Base-by-base conservation (phyloP, 1,139 yeast genomes). In the Geotrichum phurueaensis region DNA sequence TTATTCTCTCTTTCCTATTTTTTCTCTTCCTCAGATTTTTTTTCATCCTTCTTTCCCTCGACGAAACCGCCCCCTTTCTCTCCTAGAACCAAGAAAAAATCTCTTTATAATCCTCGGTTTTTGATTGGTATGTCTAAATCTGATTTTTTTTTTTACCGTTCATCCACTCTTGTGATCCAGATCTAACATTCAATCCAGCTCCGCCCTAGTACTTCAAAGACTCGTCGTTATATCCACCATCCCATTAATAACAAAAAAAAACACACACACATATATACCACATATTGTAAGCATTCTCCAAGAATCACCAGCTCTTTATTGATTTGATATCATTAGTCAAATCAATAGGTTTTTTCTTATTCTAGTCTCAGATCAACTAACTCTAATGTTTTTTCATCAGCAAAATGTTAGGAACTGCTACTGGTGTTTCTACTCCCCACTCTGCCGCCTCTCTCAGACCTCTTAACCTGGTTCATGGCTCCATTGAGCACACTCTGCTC, bases 401-500 rank as follows among this genome's bases (percentile, higher is more conserved):
- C 58, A 59, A 5, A 29, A 60, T 62, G 64, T 56, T 61, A 53
- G 64, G 59, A 29, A 55, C 63, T 33, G 69, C 65, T 55, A 78
- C 81, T 51, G 81, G 80, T 56, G 76, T 74, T 45, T 71, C 76
- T 29, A 75, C 80, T 57, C 81, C 81, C 47, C 76, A 75, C 60
- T 69, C 77, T 54, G 79, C 78, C 58, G 78, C 83, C 27, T 77
- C 85, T 20, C 73, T 83, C 68, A 83, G 92, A 75, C 97, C 98
- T 53, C 82, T 94, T 72, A 87, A 87, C 63, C 81, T 94, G 69
- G 78, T 84, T 64, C 96, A 90, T 71, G 97, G 97, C 62, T 78
- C 89, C 51, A 83, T 92, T 64, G 98, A 94, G 78, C 91, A 91
- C 75, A 86, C 94, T 49, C 78, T 92, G 60, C 81, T 92, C 70